phyloP scores from a whole-genome alignment of 192 early-diverging fungal species.

The Backusella luteola region DNA sequence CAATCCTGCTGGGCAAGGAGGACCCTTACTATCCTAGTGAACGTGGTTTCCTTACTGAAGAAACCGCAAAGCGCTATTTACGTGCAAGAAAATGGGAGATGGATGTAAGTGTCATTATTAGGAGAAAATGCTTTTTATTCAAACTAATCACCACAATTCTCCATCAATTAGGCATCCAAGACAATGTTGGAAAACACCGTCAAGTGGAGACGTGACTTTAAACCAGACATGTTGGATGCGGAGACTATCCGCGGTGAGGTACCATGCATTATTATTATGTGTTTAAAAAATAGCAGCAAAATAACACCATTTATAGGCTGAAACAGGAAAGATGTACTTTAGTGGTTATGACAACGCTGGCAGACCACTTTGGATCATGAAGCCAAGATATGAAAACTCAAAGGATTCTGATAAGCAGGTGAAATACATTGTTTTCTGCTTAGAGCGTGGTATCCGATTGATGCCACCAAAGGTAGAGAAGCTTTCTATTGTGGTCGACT shows the following conservation, averaged over 20 bases:
- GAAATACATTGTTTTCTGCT: slow-evolving; percentile 74
- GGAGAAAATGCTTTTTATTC: not conserved
- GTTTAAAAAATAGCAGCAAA: not conserved
- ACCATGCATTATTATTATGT: not conserved
- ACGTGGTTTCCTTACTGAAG: slow-evolving; percentile 23
- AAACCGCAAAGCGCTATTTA: slow-evolving; percentile 26
- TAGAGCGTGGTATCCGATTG: slow-evolving; percentile 70
- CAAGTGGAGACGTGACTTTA: slow-evolving; percentile 23
- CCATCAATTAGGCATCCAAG: slow-evolving; percentile 13
- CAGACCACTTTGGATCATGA: slow-evolving; percentile 73
- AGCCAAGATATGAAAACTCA: slow-evolving; percentile 76
- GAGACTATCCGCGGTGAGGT: slow-evolving; percentile 32
- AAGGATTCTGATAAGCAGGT: slow-evolving; percentile 71
- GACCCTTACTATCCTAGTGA: slow-evolving; percentile 28
- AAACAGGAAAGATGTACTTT: slow-evolving; percentile 79
- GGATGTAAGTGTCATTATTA: slow-evolving; percentile 6
- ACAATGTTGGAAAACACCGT: slow-evolving; percentile 20
- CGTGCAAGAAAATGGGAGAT: slow-evolving; percentile 31
- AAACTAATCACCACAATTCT: not conserved
- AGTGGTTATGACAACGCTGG: slow-evolving; percentile 77
- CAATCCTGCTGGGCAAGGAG: slow-evolving; percentile 8
- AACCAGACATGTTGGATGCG: slow-evolving; percentile 18
- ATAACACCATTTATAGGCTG: slow-evolving; percentile 13
- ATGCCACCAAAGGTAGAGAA: slow-evolving; percentile 77
- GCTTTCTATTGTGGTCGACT: slow-evolving; percentile 79